Conservation (phyloP, 1,284 basidiomycete genomes). For the Ustilago xerochloae region DNA sequence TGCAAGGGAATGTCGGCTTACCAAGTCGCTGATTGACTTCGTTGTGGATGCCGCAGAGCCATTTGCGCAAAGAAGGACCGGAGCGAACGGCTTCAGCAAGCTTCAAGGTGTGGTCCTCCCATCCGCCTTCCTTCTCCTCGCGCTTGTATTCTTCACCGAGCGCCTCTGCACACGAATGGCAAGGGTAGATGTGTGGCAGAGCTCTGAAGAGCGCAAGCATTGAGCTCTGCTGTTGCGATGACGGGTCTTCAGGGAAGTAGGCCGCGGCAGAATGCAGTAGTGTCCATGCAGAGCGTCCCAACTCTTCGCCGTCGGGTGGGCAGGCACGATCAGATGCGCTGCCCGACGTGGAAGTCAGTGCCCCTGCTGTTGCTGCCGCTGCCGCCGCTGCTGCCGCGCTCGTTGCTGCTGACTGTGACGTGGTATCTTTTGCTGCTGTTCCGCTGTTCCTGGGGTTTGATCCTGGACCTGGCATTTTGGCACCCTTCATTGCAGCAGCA, state of each 20-base stretch:
- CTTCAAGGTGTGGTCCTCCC: constrained; percentile 38
- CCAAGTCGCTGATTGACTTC: constrained; percentile 64
- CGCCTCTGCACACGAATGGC: constrained; percentile 58
- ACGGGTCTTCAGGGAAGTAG: constrained; percentile 61
- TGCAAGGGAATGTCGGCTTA: constrained; percentile 58
- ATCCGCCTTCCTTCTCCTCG: constrained; percentile 38
- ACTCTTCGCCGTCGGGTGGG: constrained; percentile 63
- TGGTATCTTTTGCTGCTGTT: background rate
- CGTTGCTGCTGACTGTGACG: background rate
- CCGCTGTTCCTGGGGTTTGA: background rate
- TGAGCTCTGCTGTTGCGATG: constrained; percentile 46
- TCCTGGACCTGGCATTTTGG: constrained; percentile 1
- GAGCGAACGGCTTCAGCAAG: constrained; percentile 29
- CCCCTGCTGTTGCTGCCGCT: constrained; percentile 4
- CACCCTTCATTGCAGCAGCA: constrained; percentile 56
- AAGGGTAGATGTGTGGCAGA: constrained; percentile 63
- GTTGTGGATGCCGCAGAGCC: constrained; percentile 66
- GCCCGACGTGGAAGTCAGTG: constrained; percentile 2
- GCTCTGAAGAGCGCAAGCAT: constrained; percentile 58
- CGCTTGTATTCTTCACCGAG: constrained; percentile 54
- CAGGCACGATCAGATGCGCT: constrained; percentile 20
- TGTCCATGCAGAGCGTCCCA: constrained; percentile 64
- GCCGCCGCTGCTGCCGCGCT: no score
- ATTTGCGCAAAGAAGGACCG: constrained; percentile 49
- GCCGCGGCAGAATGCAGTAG: constrained; percentile 64